Base-by-base conservation (phyloP, 352 stramenopile species). In the Bremia lactucae region DNA sequence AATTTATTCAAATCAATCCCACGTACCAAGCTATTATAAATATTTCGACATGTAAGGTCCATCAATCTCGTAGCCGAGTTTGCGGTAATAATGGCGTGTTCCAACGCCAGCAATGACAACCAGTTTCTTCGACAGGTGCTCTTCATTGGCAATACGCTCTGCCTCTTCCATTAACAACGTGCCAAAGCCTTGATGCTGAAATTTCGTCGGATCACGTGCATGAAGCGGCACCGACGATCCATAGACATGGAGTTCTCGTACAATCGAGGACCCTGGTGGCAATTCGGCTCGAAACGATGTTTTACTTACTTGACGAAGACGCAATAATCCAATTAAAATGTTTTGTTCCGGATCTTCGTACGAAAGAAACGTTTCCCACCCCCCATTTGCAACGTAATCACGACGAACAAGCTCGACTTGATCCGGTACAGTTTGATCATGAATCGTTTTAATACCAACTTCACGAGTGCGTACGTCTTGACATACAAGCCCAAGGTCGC, bases 111-210 rank as follows among this genome's bases (percentile, higher is more conserved):
- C 88, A 59, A 98, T 98, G 5, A 98, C 94, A 15, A 97, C 75
- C n/a, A 98, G 74, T 46, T 97, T 97, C 49, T 87, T 55, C 11
- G 86, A 96, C n/a, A 75, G 74, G 54, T 98, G 94, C 61, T 98
- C 93, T 47, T 97, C 86, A 23, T 76, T 59, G 2, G 92, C 91
- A 60, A 98, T 97, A 7, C 92, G 68, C 72, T 98, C 95, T 4
- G 95, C 95, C 46, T 98, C 94, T 63, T 97, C 91, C 94, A 98
- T 98, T 10, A 98, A 53, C 42, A 98, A 62, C 46, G 94, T 97
- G 23, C 95, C 94, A 55, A 96, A 98, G 33, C 94, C 95, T 40
- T 87, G 93, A 71, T 98, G 94, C 63, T 98, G 94, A 67, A 98
- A 98, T 42, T 96, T 92, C 19, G 87, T 97, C 31, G 92, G 89